Evolutionary conservation across 768 basidiomycete species (phyloP), one percentile per base, ranked within the genome.

Genomic region (Podaxis sp.): DNA sequence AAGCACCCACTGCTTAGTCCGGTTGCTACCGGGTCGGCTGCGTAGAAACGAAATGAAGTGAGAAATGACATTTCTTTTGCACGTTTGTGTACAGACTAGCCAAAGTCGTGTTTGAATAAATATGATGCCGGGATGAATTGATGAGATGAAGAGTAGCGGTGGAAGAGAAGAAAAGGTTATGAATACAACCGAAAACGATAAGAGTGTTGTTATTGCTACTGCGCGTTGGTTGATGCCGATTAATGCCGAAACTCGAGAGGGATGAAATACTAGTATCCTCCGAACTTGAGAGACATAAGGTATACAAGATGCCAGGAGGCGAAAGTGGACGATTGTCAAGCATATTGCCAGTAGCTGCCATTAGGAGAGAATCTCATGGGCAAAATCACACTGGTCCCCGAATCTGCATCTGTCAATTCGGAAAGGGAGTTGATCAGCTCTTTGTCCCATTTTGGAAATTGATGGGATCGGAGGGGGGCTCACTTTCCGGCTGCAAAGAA

Each of bases 401-500:
- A 87, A 93, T 82, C 85, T 87, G 85, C 91, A 93, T 85, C 91
- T 93, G 84, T 80, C 77, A 77, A 79, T 79, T 74, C 76, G 76
- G 75, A 76, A 80, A 71, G 74, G 68, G 9, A 67, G 64, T 67
- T 71, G 67, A 77, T 79, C 74, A 81, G 77, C 25, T 71, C 70
- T 71, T 72, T 63, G 68, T 73, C 72, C 76, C 74, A 72, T 70
- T 74, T 75, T 71, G 71, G 70, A 73, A 65, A 70, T 69, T 69
- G 66, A 70, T 72, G 66, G 73, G 74, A 75, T 80, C 80, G 72
- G 65, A 72, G 74, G 75, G 80, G 71, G 74, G 89, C 91, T 93
- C 87, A 89, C 91, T 91, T 93, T 91, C 91, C 91, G 85, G 86
- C 83, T 79, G 85, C 85, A 85, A 87, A 93, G 82, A 93, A 93